Evolutionary conservation across 441 rosid species (phyloP).

Genomic region (Aquilaria agallochum): DNA sequence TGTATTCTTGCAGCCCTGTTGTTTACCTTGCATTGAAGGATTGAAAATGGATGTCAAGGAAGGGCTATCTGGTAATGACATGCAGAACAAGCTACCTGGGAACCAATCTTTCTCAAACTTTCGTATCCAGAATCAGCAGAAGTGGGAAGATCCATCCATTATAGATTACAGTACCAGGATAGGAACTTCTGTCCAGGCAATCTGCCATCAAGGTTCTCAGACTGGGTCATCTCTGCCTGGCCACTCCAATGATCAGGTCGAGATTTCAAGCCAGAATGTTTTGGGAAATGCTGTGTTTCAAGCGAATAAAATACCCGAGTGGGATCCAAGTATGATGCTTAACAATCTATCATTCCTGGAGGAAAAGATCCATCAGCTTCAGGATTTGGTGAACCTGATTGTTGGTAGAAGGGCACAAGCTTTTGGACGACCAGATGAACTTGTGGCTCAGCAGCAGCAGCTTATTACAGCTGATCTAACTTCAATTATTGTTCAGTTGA

Average conservation of each 20-base stretch:
- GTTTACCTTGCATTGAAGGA: slow-evolving; percentile 15
- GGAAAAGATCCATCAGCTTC: slow-evolving; percentile 85
- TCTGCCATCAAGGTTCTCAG: slow-evolving; percentile 28
- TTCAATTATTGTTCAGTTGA: slow-evolving; percentile 86
- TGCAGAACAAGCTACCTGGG: slow-evolving; percentile 26
- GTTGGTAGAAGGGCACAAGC: slow-evolving; percentile 46
- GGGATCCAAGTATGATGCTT: slow-evolving; percentile 84
- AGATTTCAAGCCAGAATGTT: slow-evolving; percentile 18
- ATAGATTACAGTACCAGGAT: slow-evolving; percentile 43
- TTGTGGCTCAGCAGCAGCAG: slow-evolving; percentile 72
- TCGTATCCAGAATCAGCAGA: slow-evolving; percentile 37
- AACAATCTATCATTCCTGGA: slow-evolving; percentile 79
- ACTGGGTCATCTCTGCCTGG: slow-evolving; percentile 24
- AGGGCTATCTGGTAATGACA: slow-evolving; percentile 29
- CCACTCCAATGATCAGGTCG: slow-evolving; percentile 25
- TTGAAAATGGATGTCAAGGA: slow-evolving; percentile 60
- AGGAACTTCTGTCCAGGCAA: slow-evolving; percentile 36
- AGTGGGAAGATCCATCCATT: slow-evolving; percentile 60
- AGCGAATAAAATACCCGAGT: slow-evolving; percentile 43
- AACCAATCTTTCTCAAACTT: slow-evolving; percentile 32
- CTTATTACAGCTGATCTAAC: slow-evolving; percentile 86
- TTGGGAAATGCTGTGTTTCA: slow-evolving; percentile 31
- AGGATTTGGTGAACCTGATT: slow-evolving; percentile 67
- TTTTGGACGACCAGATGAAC: slow-evolving; percentile 47
- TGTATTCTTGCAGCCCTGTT: slow-evolving; percentile 21